phyloP scores from a whole-genome alignment of 2,329 filamentous ascomycete genomes.

The Malbranchea cinnamomea region DNA sequence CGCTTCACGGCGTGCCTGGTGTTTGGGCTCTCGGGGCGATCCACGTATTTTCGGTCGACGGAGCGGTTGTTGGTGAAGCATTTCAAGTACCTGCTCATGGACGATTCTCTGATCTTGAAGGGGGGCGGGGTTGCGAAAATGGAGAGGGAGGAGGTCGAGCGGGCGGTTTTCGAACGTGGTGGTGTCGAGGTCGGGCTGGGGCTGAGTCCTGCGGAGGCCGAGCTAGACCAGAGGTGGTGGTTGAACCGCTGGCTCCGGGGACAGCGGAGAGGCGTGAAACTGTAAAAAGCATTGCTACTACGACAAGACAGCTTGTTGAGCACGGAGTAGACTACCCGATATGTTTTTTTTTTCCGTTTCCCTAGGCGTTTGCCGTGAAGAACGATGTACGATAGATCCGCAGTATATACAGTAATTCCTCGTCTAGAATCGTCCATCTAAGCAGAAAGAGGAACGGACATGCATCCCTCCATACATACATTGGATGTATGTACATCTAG shows the following conservation, averaged over 20 bases:
- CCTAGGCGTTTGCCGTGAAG: too few relatives aligned
- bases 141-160: slow-evolving; percentile 46
- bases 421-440: too few relatives aligned
- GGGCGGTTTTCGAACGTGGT: slow-evolving; percentile 58
- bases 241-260: slow-evolving; percentile 21
- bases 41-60: slow-evolving; percentile 14
- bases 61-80: slow-evolving; percentile 26
- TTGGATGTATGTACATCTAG: too few relatives aligned
- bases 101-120: slow-evolving; percentile 53
- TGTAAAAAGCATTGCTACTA: background rate
- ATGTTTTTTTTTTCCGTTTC: background rate
- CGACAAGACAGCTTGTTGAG: background rate
- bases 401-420: too few relatives aligned
- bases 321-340: background rate
- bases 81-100: slow-evolving; percentile 50
- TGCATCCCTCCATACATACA: too few relatives aligned
- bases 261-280: slow-evolving; percentile 5
- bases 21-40: slow-evolving; percentile 17
- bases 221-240: slow-evolving; percentile 21
- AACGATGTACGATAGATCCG: background rate
- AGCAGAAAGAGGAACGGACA: too few relatives aligned
- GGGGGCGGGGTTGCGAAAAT: slow-evolving; percentile 48
- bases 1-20: slow-evolving; percentile 22
- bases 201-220: slow-evolving; percentile 12
- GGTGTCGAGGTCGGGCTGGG: slow-evolving; percentile 19